Base-by-base conservation (phyloP, 495 filamentous ascomycete genomes). In the Penicillium herquei region DNA sequence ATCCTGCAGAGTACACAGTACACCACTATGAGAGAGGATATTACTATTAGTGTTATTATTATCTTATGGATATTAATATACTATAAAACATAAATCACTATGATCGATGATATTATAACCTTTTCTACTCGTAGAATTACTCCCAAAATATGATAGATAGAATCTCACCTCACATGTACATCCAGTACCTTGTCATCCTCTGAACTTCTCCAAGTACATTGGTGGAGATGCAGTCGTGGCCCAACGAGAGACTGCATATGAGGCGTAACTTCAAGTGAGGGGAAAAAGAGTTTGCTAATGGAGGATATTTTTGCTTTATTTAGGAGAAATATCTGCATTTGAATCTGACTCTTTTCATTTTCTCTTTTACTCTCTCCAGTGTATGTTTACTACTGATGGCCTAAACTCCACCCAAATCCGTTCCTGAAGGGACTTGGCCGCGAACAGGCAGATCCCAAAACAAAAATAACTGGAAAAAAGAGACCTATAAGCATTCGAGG, bases 241-340 rank as follows among this genome's bases (percentile, higher is more conserved):
- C 62, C 62, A 64, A 64, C 62, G 21, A 26, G 21, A 17, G 58
- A 33, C 45, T 48, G 45, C 45, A 55, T 42, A 43, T 46, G n/a
- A 42, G 43, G 45, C 31, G n/a, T 14, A 30, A 48, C 26, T 48
- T n/a, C 13, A 46, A 46, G 43, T 48, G 45, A 48, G 45, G 45
- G 45, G 45, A 48, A 47, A 43, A 48, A 51, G 55, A 16, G 21
- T 26, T 26, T n/a, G n/a, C n/a, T n/a, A n/a, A n/a, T n/a, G n/a
- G n/a, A n/a, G n/a, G n/a, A n/a, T n/a, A n/a, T n/a, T n/a, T 26
- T 26, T 26, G 21, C 21, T 26, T 26, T 26, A 26, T 26, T 26
- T 26, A 26, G 21, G 21, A 26, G 21, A 26, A n/a, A 26, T 45
- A 10, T 17, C 43, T 46, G 57, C 47, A 39, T 37, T 47, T 44